phyloP scores from a whole-genome alignment of 2,329 filamentous ascomycete genomes.

The Tympanopsis confertula region DNA sequence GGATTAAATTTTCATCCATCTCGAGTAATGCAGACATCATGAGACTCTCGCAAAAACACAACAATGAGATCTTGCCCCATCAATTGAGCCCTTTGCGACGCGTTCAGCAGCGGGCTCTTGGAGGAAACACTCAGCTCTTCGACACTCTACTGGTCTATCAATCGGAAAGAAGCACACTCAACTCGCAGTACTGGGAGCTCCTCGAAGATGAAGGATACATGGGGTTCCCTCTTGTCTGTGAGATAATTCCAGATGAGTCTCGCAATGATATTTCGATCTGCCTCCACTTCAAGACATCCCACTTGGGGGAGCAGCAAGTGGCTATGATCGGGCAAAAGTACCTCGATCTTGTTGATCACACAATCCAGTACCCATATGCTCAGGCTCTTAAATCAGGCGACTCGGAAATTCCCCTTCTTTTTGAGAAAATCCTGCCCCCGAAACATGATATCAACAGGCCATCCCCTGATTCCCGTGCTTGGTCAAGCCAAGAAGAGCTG shows the following conservation, averaged over 20 bases:
- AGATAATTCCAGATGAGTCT: constrained; percentile 47
- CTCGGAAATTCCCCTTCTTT: too few species aligned
- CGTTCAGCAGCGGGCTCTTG: constrained; percentile 43
- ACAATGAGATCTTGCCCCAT: constrained; percentile 48
- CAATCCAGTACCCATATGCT: too few species aligned
- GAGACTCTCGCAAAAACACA: constrained; percentile 46
- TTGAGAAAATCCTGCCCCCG: too few species aligned
- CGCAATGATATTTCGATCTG: constrained; percentile 42
- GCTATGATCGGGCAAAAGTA: too few species aligned
- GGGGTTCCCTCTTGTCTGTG: constrained; percentile 70
- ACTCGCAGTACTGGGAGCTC: constrained; percentile 41
- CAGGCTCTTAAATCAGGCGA: too few species aligned
- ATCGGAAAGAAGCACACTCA: constrained; percentile 44
- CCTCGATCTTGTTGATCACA: too few species aligned
- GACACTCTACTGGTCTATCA: constrained; percentile 75
- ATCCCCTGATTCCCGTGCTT: too few species aligned
- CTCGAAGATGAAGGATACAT: constrained; percentile 49
- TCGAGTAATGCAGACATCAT: constrained; percentile 44
- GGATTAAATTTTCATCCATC: constrained; percentile 36
- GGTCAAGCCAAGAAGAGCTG: constrained; percentile 35
- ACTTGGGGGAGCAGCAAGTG: constrained; percentile 10
- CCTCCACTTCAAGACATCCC: constrained; percentile 48
- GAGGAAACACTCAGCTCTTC: constrained; percentile 46
- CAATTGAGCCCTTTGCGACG: constrained; percentile 67
- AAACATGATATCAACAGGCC: too few species aligned